Conservation (phyloP, 495 filamentous ascomycete genomes). For the Lineolata rhizophorae region DNA sequence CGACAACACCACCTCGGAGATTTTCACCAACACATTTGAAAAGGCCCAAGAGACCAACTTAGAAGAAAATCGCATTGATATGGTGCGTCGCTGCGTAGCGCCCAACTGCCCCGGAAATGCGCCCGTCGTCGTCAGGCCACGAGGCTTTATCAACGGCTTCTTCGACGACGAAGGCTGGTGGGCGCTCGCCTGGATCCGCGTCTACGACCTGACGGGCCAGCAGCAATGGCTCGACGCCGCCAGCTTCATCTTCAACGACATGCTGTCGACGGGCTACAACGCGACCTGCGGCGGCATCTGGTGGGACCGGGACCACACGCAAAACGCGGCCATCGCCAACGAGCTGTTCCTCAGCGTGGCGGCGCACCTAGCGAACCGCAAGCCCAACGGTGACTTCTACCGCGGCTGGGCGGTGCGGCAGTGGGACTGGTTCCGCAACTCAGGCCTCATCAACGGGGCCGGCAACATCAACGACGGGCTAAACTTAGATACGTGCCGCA, state of each 20-base stretch:
- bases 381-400: constrained; percentile 28
- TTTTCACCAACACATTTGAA: constrained; percentile 18
- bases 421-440: constrained; percentile 46
- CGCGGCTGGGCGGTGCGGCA: constrained; percentile 30
- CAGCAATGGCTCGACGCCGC: constrained; percentile 19
- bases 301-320: constrained; percentile 38
- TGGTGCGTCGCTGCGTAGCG: not conserved
- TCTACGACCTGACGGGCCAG: constrained; percentile 14
- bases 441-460: constrained; percentile 41
- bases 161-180: constrained; percentile 21
- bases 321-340: constrained; percentile 54
- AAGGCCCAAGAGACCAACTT: constrained; percentile 17
- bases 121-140: constrained; percentile 20
- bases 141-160: constrained; percentile 15
- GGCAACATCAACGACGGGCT: constrained; percentile 55
- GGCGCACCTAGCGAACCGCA: constrained; percentile 48
- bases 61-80: constrained; percentile 19
- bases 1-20: constrained; percentile 6
- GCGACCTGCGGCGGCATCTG: constrained; percentile 38
- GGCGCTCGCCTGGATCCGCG: constrained; percentile 15
- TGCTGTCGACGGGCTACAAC: constrained; percentile 18
- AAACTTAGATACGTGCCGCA: constrained; percentile 30
- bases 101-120: not conserved
- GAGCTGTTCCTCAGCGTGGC: constrained; percentile 50
- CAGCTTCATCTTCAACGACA: constrained; percentile 35